Conservation (phyloP, 106 monocot species). For the Chionographis japonica region DNA sequence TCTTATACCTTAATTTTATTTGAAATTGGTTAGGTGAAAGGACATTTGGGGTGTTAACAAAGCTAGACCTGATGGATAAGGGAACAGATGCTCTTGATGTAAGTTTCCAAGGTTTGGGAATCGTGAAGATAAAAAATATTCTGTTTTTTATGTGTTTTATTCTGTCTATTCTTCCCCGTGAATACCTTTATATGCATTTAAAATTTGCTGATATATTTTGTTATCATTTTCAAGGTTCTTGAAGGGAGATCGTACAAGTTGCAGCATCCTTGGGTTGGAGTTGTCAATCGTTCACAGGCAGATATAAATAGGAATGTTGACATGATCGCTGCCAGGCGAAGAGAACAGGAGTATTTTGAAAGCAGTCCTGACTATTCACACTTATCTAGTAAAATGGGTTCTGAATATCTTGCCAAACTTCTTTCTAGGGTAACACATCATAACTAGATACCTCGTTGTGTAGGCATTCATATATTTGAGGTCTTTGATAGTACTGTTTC, state of each 20-base stretch:
- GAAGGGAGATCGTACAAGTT: constrained; percentile 70
- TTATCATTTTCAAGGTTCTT: constrained; percentile 48
- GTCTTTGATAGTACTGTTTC: too few species aligned
- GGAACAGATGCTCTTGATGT: constrained; percentile 90
- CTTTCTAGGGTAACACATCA: constrained; percentile 45
- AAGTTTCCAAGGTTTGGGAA: constrained; percentile 12
- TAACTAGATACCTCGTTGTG: too few species aligned
- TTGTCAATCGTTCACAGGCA: constrained; percentile 83
- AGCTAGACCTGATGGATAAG: constrained; percentile 79
- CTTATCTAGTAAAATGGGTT: constrained; percentile 82
- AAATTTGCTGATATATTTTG: neutral
- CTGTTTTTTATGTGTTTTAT: neutral
- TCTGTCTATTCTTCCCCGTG: neutral
- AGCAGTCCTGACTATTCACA: constrained; percentile 76
- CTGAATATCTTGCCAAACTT: constrained; percentile 82
- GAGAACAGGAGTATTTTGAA: constrained; percentile 65
- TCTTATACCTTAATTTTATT: neutral
- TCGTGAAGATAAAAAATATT: neutral
- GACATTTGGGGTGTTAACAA: constrained; percentile 82
- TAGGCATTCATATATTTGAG: too few species aligned
- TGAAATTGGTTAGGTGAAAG: constrained; percentile 46
- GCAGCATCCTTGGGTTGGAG: constrained; percentile 82
- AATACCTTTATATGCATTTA: neutral
- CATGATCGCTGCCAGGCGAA: constrained; percentile 68
- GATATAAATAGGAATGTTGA: constrained; percentile 80